Conservation (phyloP, 257 asterid species). For the Solanum peruvianum region DNA sequence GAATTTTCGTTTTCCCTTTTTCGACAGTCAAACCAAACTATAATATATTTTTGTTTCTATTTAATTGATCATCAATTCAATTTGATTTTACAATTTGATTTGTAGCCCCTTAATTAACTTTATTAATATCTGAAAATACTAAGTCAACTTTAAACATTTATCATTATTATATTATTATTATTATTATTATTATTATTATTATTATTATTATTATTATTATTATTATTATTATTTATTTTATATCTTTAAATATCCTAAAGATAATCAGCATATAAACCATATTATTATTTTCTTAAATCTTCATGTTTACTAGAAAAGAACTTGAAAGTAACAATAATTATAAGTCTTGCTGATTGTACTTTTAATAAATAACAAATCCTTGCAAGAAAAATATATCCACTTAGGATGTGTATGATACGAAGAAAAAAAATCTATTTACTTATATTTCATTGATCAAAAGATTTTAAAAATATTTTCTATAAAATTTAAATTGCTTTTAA, state of each 20-base stretch:
- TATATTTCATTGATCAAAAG: background rate
- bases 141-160: background rate
- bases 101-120: too few species aligned
- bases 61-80: too few species aligned
- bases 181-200: too few species aligned
- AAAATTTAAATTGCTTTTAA: background rate
- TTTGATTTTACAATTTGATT: too few species aligned
- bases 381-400: background rate
- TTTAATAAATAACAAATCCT: background rate
- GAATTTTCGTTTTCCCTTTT: too few species aligned
- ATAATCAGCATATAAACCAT: background rate
- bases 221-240: background rate
- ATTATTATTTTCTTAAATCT: background rate
- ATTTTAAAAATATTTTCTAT: background rate
- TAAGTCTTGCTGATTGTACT: background rate
- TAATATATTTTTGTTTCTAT: too few species aligned
- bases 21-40: too few species aligned
- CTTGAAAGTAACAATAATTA: background rate
- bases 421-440: too few species aligned
- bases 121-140: background rate
- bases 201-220: too few species aligned
- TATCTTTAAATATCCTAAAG: background rate
- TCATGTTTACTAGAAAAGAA: background rate
- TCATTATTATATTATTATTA: too few species aligned
- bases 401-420: background rate